Conservation (phyloP, 2,329 filamentous ascomycete genomes). For the Stachybotrys chlorohalonatus region DNA sequence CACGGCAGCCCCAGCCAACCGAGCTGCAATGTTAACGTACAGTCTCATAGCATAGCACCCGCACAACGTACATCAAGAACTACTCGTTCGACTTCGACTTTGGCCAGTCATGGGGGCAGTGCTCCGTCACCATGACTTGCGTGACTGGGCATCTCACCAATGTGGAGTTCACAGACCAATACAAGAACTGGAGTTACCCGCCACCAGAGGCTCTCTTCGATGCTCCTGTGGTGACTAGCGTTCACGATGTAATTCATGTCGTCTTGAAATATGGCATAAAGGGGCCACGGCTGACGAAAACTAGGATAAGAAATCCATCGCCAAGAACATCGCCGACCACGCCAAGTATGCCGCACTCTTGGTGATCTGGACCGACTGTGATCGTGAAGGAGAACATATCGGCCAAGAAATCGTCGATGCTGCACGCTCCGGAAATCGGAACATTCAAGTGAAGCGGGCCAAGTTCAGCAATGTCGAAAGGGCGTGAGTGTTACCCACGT, state of each 20-base stretch:
- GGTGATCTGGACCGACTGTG: constrained; percentile 98
- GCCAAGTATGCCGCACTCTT: constrained; percentile 64
- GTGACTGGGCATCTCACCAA: constrained; percentile 80
- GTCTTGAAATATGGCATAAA: not conserved
- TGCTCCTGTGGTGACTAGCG: constrained; percentile 60
- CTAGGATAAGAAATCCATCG: constrained; percentile 71
- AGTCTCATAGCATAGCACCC: constrained; percentile 50
- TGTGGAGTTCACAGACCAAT: constrained; percentile 66
- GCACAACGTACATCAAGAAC: constrained; percentile 80
- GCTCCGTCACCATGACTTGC: constrained; percentile 85
- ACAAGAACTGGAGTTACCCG: constrained; percentile 73
- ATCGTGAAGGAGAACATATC: constrained; percentile 95
- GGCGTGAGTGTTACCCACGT: constrained; percentile 45
- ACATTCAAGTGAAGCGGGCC: constrained; percentile 74
- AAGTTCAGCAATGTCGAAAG: constrained; percentile 93
- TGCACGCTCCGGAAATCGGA: constrained; percentile 63
- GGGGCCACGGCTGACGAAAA: constrained; percentile 5
- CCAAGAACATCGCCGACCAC: constrained; percentile 74
- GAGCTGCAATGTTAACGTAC: constrained; percentile 9
- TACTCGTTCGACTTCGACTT: constrained; percentile 91
- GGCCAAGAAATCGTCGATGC: constrained; percentile 82
- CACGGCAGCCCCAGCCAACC: not conserved
- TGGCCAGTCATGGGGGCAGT: constrained; percentile 67
- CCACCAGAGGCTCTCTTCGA: constrained; percentile 73
- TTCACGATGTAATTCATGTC: constrained; percentile 50